Conservation (phyloP, 176 grass and related monocot species). For the Urochloa ruziziensis region DNA sequence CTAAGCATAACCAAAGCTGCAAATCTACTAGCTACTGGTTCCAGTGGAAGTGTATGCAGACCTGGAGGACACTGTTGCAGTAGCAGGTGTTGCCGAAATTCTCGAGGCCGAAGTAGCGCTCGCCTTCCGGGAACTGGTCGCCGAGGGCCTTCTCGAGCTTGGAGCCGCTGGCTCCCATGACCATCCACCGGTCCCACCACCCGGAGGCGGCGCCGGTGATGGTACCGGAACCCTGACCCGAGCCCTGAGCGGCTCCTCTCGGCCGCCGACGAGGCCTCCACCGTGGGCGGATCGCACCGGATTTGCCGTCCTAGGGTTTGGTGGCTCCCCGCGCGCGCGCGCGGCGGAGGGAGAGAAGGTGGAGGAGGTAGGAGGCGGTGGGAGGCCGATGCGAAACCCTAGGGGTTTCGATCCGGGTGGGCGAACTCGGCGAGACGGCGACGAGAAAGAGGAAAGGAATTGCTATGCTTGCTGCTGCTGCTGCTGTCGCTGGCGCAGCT, state of each 20-base stretch:
- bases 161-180: conserved; percentile 91
- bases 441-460: conserved; percentile 7
- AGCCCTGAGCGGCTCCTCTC: conserved; percentile 72
- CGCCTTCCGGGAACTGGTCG: conserved; percentile 94
- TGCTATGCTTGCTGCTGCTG: too few species aligned
- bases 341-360: conserved; percentile 9
- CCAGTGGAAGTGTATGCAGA: background rate
- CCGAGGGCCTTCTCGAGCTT: conserved; percentile 99
- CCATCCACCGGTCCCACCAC: conserved; percentile 97
- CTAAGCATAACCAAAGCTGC: background rate
- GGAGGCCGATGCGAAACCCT: conserved; percentile 26
- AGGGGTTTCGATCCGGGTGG: conserved; percentile 30
- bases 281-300: conserved; percentile 50
- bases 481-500: too few species aligned
- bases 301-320: conserved; percentile 53
- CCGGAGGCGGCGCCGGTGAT: conserved; percentile 67
- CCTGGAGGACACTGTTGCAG: conserved; percentile 99
- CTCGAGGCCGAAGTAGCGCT: conserved; percentile 97
- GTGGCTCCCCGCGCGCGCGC: conserved; percentile 19
- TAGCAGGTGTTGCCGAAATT: conserved; percentile 99
- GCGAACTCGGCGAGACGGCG: background rate
- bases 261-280: conserved; percentile 63
- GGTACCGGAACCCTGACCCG: conserved; percentile 78
- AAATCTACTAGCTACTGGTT: conserved; percentile 24
- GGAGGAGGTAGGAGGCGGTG: background rate